Conservation (phyloP, 495 filamentous ascomycete genomes). For the Podospora australis region DNA sequence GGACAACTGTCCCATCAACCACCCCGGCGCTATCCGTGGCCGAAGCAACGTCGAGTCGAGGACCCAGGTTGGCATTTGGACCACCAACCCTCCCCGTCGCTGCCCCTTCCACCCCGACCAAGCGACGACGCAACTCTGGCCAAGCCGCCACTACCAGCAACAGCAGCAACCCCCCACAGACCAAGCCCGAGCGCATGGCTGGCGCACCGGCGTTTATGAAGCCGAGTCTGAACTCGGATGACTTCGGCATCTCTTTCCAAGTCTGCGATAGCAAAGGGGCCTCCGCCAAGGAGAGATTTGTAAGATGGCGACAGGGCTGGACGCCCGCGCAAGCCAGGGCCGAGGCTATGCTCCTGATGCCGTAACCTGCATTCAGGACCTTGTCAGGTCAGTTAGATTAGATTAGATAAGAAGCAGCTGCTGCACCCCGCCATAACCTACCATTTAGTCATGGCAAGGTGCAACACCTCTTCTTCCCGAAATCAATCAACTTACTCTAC, state of each 20-base stretch:
- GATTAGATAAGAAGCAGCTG: too few relatives aligned
- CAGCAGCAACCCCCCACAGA: not conserved
- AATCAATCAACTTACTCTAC: too few relatives aligned
- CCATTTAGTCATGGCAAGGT: too few relatives aligned
- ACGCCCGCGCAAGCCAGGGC: not conserved
- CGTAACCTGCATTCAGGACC: too few relatives aligned
- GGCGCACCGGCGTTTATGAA: slow-evolving; percentile 4
- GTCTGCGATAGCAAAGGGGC: not conserved
- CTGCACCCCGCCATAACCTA: too few relatives aligned
- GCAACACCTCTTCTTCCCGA: too few relatives aligned
- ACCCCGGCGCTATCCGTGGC: too few relatives aligned
- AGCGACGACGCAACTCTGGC: not conserved
- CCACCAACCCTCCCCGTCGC: not conserved
- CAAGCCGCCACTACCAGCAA: not conserved
- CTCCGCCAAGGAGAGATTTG: not conserved
- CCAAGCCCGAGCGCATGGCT: not conserved
- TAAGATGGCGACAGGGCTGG: not conserved
- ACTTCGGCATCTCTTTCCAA: not conserved
- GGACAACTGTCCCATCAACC: too few relatives aligned
- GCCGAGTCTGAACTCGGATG: slow-evolving; percentile 1
- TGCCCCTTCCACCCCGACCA: not conserved
- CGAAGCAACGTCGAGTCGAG: not conserved
- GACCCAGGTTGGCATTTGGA: slow-evolving; percentile 1
- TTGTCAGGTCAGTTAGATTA: too few relatives aligned
- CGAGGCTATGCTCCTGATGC: too few relatives aligned